Conservation (phyloP, 768 basidiomycete species). For the Chiua virens region DNA sequence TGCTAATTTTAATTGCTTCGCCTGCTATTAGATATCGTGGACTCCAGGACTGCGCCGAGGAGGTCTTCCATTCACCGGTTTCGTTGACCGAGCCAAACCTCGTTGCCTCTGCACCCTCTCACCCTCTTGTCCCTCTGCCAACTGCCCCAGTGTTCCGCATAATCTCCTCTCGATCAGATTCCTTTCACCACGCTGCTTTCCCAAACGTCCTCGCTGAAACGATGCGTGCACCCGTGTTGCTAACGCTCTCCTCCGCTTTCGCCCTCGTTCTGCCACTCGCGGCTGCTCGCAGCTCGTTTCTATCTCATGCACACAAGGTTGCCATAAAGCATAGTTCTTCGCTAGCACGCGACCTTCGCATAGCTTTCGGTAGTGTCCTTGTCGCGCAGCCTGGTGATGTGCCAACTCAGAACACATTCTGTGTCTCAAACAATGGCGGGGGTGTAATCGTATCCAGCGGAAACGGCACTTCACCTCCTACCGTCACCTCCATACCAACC, state of each 20-base stretch:
- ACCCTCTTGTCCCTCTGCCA: not conserved
- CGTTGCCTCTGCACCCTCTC: not conserved
- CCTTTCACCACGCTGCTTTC: not conserved
- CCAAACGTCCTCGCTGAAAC: slow-evolving; percentile 4
- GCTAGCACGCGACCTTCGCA: slow-evolving; percentile 67
- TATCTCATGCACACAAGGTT: slow-evolving; percentile 48
- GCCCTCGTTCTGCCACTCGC: slow-evolving; percentile 22
- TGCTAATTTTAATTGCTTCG: not conserved
- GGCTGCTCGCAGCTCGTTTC: slow-evolving; percentile 32
- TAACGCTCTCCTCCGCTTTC: slow-evolving; percentile 32
- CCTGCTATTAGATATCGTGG: not conserved
- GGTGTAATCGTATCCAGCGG: slow-evolving; percentile 21
- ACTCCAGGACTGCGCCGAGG: slow-evolving; percentile 15
- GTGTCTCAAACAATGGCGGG: slow-evolving; percentile 28
- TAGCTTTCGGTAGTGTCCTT: slow-evolving; percentile 58
- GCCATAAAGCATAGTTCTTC: slow-evolving; percentile 59
- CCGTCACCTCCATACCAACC: slow-evolving; percentile 23
- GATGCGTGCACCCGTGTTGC: slow-evolving; percentile 29
- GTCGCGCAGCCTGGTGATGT: slow-evolving; percentile 38
- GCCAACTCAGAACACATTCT: slow-evolving; percentile 35
- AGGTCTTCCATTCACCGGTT: slow-evolving; percentile 15
- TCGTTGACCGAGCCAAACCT: slow-evolving; percentile 23
- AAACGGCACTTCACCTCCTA: slow-evolving; percentile 23
- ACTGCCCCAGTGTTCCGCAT: not conserved
- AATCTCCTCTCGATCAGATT: not conserved